Evolutionary conservation across 768 basidiomycete genomes (phyloP).

Genomic region (Amanita molliuscula): DNA sequence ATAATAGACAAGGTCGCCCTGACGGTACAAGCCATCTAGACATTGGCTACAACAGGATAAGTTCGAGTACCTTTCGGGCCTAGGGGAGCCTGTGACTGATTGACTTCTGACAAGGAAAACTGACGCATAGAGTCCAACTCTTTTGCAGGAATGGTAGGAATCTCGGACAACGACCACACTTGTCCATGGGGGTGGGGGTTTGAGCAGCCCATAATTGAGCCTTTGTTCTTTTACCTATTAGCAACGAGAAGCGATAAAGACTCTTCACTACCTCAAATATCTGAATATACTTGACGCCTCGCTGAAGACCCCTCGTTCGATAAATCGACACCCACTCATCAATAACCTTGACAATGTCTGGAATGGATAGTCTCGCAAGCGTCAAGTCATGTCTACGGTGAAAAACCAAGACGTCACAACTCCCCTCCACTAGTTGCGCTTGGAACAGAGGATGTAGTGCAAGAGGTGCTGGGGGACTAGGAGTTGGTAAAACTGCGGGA

Average conservation of each 20-base stretch:
- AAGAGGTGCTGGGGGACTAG: slow-evolving; percentile 41
- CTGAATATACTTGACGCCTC: slow-evolving; percentile 75
- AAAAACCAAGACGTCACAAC: slow-evolving; percentile 85
- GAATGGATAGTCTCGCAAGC: slow-evolving; percentile 48
- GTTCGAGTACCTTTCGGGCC: slow-evolving; percentile 34
- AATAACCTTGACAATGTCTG: slow-evolving; percentile 57
- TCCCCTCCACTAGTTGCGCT: slow-evolving; percentile 62
- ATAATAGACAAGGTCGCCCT: slow-evolving; percentile 62
- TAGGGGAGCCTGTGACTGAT: slow-evolving; percentile 37
- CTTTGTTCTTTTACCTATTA: slow-evolving; percentile 56
- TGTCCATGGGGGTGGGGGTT: slow-evolving; percentile 95
- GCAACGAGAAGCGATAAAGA: slow-evolving; percentile 1
- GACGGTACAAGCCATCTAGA: neutral
- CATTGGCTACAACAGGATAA: neutral
- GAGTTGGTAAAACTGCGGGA: slow-evolving; percentile 61
- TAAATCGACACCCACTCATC: slow-evolving; percentile 68
- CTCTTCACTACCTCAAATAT: slow-evolving; percentile 65
- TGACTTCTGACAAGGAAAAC: slow-evolving; percentile 29
- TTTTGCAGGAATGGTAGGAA: slow-evolving; percentile 61
- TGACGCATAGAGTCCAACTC: slow-evolving; percentile 49
- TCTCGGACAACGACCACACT: slow-evolving; percentile 67
- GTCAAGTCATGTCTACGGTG: slow-evolving; percentile 82
- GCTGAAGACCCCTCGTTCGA: slow-evolving; percentile 41
- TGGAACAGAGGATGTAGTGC: slow-evolving; percentile 51
- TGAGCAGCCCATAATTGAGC: slow-evolving; percentile 90